These are phyloP conservation scores for Alternaria sp. DNA, from an alignment of 2,329 filamentous ascomycete species.

Conservation along the genomic window DNA sequence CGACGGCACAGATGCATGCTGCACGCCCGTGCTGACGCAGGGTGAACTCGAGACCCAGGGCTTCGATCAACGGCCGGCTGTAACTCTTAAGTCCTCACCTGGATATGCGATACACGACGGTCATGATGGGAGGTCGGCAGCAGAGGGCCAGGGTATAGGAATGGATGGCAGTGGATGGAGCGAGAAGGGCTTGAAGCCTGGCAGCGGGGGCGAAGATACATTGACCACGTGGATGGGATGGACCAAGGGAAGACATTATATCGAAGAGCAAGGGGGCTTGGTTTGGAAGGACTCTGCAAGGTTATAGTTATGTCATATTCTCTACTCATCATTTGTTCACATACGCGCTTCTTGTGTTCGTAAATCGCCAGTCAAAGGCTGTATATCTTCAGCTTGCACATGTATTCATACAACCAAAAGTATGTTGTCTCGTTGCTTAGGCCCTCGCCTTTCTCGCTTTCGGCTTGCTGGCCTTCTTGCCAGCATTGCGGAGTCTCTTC, in stretches of 20 bases:
- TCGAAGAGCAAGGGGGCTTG: conserved; percentile 52
- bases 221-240: conserved; percentile 79
- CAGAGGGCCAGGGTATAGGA: conserved; percentile 68
- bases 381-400: background rate
- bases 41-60: conserved; percentile 69
- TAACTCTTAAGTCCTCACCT: conserved; percentile 73
- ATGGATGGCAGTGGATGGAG: conserved; percentile 72
- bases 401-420: conserved; percentile 2
- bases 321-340: background rate
- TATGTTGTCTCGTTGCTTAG: background rate
- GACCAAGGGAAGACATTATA: conserved; percentile 73
- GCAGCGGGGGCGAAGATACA: conserved; percentile 73
- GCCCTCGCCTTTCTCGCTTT: conserved; percentile 36
- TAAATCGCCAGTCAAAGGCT: background rate
- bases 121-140: conserved; percentile 48
- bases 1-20: conserved; percentile 90
- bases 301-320: conserved; percentile 16
- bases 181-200: conserved; percentile 65
- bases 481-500: conserved; percentile 60
- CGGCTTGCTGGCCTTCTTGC: conserved; percentile 41
- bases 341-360: background rate
- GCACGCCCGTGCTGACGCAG: conserved; percentile 83
- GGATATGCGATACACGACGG: conserved; percentile 65
- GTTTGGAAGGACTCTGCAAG: conserved; percentile 55
- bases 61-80: conserved; percentile 73